A percentile compares a stretch with the other conserved stretches of the same genome.
These are phyloP conservation scores for Gymnopus androsaceus DNA, from an alignment of 1,284 basidiomycete genomes.

Conservation along the genomic window DNA sequence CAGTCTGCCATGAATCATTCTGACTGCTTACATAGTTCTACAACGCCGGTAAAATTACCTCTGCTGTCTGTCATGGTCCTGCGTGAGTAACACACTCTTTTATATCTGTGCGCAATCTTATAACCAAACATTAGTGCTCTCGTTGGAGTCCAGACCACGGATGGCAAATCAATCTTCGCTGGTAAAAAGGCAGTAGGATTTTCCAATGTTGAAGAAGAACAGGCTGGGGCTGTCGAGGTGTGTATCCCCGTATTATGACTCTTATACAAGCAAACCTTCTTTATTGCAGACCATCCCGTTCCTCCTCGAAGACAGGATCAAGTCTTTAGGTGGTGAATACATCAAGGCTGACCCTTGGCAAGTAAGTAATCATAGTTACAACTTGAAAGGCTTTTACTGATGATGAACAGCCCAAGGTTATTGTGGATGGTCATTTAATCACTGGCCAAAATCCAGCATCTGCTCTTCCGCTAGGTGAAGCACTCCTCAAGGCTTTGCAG, in stretches of 20 bases:
- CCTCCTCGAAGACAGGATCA: slow-evolving; percentile 66
- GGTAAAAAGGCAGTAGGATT: slow-evolving; percentile 67
- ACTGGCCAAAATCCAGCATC: slow-evolving; percentile 80
- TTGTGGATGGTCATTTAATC: slow-evolving; percentile 43
- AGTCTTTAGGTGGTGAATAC: slow-evolving; percentile 64
- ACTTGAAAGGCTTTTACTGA: background rate
- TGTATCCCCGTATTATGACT: slow-evolving; percentile 2
- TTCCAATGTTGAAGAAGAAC: slow-evolving; percentile 71
- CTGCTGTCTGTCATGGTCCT: slow-evolving; percentile 79
- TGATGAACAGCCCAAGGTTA: slow-evolving; percentile 37
- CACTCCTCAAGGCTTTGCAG: slow-evolving; percentile 35
- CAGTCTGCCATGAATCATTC: background rate
- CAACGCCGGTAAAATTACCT: slow-evolving; percentile 54
- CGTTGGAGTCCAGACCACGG: slow-evolving; percentile 51
- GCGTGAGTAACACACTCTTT: slow-evolving; percentile 38
- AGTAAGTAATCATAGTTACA: slow-evolving; percentile 36
- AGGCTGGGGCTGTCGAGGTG: slow-evolving; percentile 43
- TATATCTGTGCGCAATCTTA: background rate
- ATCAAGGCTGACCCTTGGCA: slow-evolving; percentile 60
- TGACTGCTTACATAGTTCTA: slow-evolving; percentile 52
- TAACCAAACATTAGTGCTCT: slow-evolving; percentile 42
- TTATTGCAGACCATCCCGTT: slow-evolving; percentile 57
- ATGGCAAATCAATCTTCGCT: slow-evolving; percentile 64
- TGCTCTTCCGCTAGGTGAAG: slow-evolving; percentile 52
- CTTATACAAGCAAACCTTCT: slow-evolving; percentile 2